Evolutionary conservation across 495 filamentous ascomycete genomes (phyloP), one percentile per base, ranked within the genome.

Genomic region (Hypoxylon fragiforme): DNA sequence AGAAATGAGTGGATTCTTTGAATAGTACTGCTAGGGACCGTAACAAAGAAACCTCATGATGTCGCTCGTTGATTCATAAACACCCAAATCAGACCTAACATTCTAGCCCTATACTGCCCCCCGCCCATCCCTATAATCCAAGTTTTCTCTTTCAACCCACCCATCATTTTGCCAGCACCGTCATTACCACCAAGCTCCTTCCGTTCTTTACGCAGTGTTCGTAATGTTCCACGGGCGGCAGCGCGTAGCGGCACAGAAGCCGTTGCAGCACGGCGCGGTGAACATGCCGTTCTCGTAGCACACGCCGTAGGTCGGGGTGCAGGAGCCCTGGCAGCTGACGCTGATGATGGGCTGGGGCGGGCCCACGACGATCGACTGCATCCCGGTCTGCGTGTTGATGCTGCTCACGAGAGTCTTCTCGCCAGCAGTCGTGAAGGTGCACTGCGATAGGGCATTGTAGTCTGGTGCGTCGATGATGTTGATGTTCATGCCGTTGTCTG

Each of bases 291-390:
- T 57, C 15, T 13, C 5, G 24, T 28, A 57, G 38, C 58, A 62
- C 8, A 22, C 42, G 12, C 61, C 43, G 11, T 53, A 57, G 12
- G 47, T 50, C 1, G 50, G 28, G 12, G 44, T 42, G 35, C 37
- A 65, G 0, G 45, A 24, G 21, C 57, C 58, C 2, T 49, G 37
- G 56, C 65, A 68, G 43, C 47, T 61, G 30, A 68, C 63, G 32
- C 60, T 63, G 44, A 57, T 48, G 22, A 68, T 56, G 8, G 56
- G 63, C 50, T 64, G 60, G n/a, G 66, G 66, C 1, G 66, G 66
- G 2, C 66, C 63, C 24, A 68, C 60, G 4, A 57, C 44, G 43
- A 68, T 56, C 12, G 52, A 42, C 41, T 60, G 46, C 5, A 60
- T 18, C n/a, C 62, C 62, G 7, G 44, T 49, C 15, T 53, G 39